Conservation (phyloP, 1,284 basidiomycete genomes). For the Rhodotorula sp. region DNA sequence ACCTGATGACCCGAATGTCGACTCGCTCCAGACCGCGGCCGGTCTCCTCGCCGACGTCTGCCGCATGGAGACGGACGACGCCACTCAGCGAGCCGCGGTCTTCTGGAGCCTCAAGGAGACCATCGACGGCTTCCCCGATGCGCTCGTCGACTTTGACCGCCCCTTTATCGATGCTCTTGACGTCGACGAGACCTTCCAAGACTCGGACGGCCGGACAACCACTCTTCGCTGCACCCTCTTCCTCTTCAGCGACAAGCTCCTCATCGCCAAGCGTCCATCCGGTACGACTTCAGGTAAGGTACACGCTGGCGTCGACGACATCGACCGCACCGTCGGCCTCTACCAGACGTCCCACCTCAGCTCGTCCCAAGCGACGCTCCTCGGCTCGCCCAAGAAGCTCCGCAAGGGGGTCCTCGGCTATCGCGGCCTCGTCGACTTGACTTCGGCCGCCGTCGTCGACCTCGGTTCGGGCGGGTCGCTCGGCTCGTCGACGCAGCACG, state of each 20-base stretch:
- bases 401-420: constrained; percentile 80
- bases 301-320: constrained; percentile 80
- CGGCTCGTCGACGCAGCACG: constrained; percentile 47
- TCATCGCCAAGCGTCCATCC: constrained; percentile 83
- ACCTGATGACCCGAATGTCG: constrained; percentile 44
- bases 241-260: constrained; percentile 90
- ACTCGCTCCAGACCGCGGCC: constrained; percentile 79
- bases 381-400: constrained; percentile 43
- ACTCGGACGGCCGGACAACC: constrained; percentile 45
- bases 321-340: constrained; percentile 63
- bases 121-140: constrained; percentile 87
- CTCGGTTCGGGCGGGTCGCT: constrained; percentile 58
- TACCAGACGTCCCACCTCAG: constrained; percentile 55
- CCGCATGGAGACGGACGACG: constrained; percentile 85
- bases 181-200: constrained; percentile 67
- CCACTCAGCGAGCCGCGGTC: constrained; percentile 82
- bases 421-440: constrained; percentile 81
- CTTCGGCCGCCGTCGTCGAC: constrained; percentile 80
- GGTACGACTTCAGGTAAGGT: constrained; percentile 69
- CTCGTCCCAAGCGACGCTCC: constrained; percentile 18
- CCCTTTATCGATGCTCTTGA: constrained; percentile 92
- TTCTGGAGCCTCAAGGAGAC: constrained; percentile 82
- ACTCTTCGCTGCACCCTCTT: constrained; percentile 82
- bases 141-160: constrained; percentile 79
- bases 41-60: constrained; percentile 89